Base-by-base conservation (phyloP, 768 basidiomycete species). In the Lentinula lateritia region DNA sequence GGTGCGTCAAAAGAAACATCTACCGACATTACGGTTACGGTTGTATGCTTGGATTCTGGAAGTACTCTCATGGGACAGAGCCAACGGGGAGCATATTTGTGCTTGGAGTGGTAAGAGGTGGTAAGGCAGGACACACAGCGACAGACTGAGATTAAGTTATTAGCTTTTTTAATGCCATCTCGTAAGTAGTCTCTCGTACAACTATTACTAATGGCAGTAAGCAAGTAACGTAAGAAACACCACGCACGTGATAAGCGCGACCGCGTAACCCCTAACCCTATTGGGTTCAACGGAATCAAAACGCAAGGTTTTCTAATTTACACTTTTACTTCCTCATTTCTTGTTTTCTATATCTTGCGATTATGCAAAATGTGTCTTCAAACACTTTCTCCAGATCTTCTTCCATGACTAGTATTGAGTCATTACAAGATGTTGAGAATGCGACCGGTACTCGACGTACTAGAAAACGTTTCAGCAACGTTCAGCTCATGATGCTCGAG, bases 401-500 rank as follows among this genome's bases (percentile, higher is more conserved):
- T 42, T 87, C 86, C 0, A 71, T 73, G 50, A 79, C 81, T 5
- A 87, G 85, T 69, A 73, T 86, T 65, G 81, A 79, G 28, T 85
- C 55, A 8, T 68, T 69, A 52, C 77, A 78, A 63, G 80, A 82
- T 65, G 78, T 80, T 67, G 71, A 67, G 38, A 35, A 16, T 5
- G 72, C 72, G 52, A 72, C 69, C 58, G 67, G 66, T 52, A 68
- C 72, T 54, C 78, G 85, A 36, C 81, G 89, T 57, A 89, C 88
- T 2, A 83, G 89, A 42, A 89, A 87, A 70, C 80, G 89, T 1
- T 90, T 90, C 72, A 84, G 80, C 52, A 85, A 81, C 64, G 75
- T 74, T 15, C 89, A 90, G 73, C 82, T 90, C 67, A 82, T 82
- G 64, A 80, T 88, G 76, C 83, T 90, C 61, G 89, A 90, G 71